Evolutionary conservation across 805 yeast genomes (phyloP), one percentile per base, ranked within the genome.

Genomic region (Kodamaea jinghongensis): DNA sequence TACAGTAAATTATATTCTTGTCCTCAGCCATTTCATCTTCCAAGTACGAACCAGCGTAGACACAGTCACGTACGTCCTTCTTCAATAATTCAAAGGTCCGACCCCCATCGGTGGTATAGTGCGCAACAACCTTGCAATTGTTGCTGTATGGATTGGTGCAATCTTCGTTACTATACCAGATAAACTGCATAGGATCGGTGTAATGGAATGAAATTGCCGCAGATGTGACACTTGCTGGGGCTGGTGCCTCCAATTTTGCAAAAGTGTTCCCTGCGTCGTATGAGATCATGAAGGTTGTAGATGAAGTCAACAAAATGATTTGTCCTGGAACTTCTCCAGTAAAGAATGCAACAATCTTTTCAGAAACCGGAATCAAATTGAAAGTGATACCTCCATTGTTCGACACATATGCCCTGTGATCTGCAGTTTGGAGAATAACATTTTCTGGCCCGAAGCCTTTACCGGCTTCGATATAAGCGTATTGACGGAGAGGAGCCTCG

Each of bases 81-180:
- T 69, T 58, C 46, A 93, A 54, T 38, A 67, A 64, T 0, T 61
- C 50, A 71, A 89, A 93, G 4, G 73, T 59, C 17, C 60, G 50
- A 15, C 98, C 99, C 16, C 75, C 78, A 62, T 90, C 79, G 17
- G 59, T 63, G 2, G 96, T 82, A 41, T 77, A 64, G 48, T 71
- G 83, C 0, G 90, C 82, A 6, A 70, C 70, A 1, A 73, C 56
- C 34, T 69, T 67, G 60, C 97, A 90, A 13, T 67, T 61, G 1
- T 48, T 39, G 2, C 71, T 63, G 10, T 49, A 46, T 11, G 66
- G 55, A n/a, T 59, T 51, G 9, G 70, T 75, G 60, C 95, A 84
- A 11, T 74, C 73, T 20, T 71, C 67, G 31, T 75, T 76, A 3
- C 93, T 86, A 49, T 76, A 74, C 73, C 85, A 83, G 27, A 93